phyloP scores from a whole-genome alignment of 73 alveolate genomes.

The Paramecium sonneborni region DNA sequence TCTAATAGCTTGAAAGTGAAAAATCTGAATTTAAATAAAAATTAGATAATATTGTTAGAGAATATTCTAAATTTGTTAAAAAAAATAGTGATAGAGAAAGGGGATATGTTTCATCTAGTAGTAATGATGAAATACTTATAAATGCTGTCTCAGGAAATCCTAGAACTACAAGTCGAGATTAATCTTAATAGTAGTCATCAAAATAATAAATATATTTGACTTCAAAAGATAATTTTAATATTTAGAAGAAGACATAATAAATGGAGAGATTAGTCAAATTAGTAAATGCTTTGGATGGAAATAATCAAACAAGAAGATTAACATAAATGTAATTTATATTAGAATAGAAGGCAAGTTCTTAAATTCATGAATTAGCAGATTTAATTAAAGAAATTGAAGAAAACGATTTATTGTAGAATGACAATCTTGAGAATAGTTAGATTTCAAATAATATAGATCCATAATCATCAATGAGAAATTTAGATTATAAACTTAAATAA shows the following conservation, averaged over 20 bases:
- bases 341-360: not conserved
- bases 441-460: not conserved
- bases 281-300: not conserved
- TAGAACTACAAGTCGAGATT: not conserved
- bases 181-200: not conserved
- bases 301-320: not conserved
- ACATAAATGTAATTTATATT: not conserved
- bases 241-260: not conserved
- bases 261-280: constrained; percentile 13
- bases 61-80: not conserved
- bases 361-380: constrained; percentile 6
- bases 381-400: not conserved
- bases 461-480: not conserved
- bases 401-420: not conserved
- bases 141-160: not conserved
- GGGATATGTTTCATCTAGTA: not conserved
- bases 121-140: not conserved
- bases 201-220: not conserved
- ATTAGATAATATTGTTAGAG: not conserved
- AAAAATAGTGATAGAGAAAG: not conserved
- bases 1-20: not conserved
- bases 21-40: not conserved
- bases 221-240: not conserved
- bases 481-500: not conserved
- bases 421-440: not conserved